Conservation (phyloP, 306 rosid genomes). For the Pterocarpus santalinus region DNA sequence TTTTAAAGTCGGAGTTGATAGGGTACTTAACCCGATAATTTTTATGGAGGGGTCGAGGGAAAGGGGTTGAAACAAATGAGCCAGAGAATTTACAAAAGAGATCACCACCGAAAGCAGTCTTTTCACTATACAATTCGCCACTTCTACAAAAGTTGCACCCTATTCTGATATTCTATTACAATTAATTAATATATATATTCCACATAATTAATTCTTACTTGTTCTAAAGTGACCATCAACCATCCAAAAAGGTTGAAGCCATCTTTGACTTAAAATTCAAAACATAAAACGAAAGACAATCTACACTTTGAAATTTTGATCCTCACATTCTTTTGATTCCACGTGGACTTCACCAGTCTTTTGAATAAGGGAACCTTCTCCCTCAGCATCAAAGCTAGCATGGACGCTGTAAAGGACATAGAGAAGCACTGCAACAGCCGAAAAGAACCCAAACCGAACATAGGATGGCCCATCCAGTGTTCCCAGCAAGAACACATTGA, state of each 20-base stretch:
- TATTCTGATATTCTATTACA: conserved; percentile 43
- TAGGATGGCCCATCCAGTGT: conserved; percentile 78
- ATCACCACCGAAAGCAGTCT: conserved; percentile 44
- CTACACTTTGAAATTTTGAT: conserved; percentile 61
- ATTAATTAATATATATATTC: conserved; percentile 11
- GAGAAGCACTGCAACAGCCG: conserved; percentile 64
- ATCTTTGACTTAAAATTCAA: not conserved
- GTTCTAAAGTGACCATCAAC: conserved; percentile 40
- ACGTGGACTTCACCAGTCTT: conserved; percentile 51
- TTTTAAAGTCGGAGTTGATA: conserved; percentile 26
- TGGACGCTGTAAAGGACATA: conserved; percentile 91
- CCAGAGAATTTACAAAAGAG: conserved; percentile 48
- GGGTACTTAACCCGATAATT: conserved; percentile 8
- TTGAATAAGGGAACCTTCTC: conserved; percentile 56
- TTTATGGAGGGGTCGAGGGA: not conserved
- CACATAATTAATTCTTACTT: conserved; percentile 29
- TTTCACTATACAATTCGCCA: conserved; percentile 65
- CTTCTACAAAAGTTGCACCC: conserved; percentile 53
- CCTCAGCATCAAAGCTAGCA: conserved; percentile 87
- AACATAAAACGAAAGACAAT: not conserved
- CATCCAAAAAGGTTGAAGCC: conserved; percentile 42
- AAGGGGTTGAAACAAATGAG: conserved; percentile 10
- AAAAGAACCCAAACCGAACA: conserved; percentile 78
- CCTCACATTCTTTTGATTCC: conserved; percentile 59
- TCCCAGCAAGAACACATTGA: conserved; percentile 81